Conservation (phyloP, 805 yeast species). For the Spathaspora passalidarum region DNA sequence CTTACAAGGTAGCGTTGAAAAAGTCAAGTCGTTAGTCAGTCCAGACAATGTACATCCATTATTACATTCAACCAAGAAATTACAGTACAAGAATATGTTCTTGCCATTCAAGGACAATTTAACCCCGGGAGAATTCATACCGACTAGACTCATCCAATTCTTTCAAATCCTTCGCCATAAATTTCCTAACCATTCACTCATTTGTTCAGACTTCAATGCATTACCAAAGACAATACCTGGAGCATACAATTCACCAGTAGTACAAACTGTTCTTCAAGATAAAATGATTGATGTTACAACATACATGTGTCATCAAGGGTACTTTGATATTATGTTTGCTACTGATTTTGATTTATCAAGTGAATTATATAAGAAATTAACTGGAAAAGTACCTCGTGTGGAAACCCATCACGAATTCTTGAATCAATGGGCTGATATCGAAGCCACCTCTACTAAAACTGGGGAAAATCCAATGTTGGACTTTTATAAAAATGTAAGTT, state of each 20-base stretch:
- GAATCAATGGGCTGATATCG: slow-evolving; percentile 66
- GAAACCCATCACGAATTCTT: slow-evolving; percentile 64
- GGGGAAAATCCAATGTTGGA: slow-evolving; percentile 87
- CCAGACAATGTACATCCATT: slow-evolving; percentile 55
- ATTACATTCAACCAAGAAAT: slow-evolving; percentile 43
- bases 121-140: slow-evolving; percentile 74
- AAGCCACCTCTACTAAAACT: slow-evolving; percentile 62
- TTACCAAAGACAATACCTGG: slow-evolving; percentile 52
- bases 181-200: slow-evolving; percentile 75
- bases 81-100: slow-evolving; percentile 45
- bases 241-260: slow-evolving; percentile 67
- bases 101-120: slow-evolving; percentile 67
- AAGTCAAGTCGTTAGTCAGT: slow-evolving; percentile 22
- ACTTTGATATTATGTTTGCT: slow-evolving; percentile 83
- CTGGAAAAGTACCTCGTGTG: slow-evolving; percentile 55
- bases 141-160: slow-evolving; percentile 69
- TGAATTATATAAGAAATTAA: slow-evolving; percentile 59
- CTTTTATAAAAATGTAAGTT: slow-evolving; percentile 71
- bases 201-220: slow-evolving; percentile 65
- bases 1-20: slow-evolving; percentile 20
- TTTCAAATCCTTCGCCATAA: slow-evolving; percentile 57
- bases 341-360: slow-evolving; percentile 67
- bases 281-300: slow-evolving; percentile 67
- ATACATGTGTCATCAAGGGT: slow-evolving; percentile 83
- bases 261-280: slow-evolving; percentile 69